Percentiles rank a stretch among this genome's conserved stretches.
phyloP scores from a whole-genome alignment of 2,329 filamentous ascomycete genomes.

The Pyrenophora graminea region DNA sequence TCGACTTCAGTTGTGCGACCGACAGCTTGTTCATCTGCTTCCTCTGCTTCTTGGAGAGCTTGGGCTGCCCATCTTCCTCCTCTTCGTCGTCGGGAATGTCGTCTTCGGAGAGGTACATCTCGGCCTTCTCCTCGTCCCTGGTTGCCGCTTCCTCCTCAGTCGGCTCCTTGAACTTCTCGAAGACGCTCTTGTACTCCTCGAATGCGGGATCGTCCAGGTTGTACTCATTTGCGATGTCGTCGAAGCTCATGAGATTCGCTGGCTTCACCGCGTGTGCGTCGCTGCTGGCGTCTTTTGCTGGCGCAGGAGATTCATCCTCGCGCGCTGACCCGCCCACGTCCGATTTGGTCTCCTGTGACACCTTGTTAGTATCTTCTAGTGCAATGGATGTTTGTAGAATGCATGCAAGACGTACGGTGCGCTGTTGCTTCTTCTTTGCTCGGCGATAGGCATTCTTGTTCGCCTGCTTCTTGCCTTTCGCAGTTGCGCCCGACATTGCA shows the following conservation, averaged over 20 bases:
- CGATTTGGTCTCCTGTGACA: constrained; percentile 41
- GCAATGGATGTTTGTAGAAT: neutral
- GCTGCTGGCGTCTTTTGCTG: constrained; percentile 41
- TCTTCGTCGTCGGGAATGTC: constrained; percentile 86
- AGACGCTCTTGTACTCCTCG: constrained; percentile 80
- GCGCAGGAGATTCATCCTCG: constrained; percentile 46
- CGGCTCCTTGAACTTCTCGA: constrained; percentile 69
- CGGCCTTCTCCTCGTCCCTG: constrained; percentile 69
- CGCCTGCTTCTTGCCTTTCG: constrained; percentile 62
- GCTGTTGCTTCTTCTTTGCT: constrained; percentile 93
- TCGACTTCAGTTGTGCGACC: constrained; percentile 90
- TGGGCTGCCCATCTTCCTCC: constrained; percentile 69
- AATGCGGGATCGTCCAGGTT: constrained; percentile 76
- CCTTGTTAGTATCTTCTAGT: constrained; percentile 20
- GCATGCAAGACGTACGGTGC: constrained; percentile 52
- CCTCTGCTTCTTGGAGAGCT: constrained; percentile 90
- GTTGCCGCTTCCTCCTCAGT: constrained; percentile 64
- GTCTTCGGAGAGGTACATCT: constrained; percentile 80
- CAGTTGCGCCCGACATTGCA: constrained; percentile 37
- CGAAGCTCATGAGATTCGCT: constrained; percentile 43
- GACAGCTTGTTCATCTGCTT: constrained; percentile 92
- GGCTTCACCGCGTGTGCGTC: constrained; percentile 51
- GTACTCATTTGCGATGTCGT: constrained; percentile 53
- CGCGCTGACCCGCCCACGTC: constrained; percentile 39
- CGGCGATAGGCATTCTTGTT: constrained; percentile 94